These are phyloP conservation scores for Cercophora samala DNA, from an alignment of 495 filamentous ascomycete genomes.

Conservation along the genomic window DNA sequence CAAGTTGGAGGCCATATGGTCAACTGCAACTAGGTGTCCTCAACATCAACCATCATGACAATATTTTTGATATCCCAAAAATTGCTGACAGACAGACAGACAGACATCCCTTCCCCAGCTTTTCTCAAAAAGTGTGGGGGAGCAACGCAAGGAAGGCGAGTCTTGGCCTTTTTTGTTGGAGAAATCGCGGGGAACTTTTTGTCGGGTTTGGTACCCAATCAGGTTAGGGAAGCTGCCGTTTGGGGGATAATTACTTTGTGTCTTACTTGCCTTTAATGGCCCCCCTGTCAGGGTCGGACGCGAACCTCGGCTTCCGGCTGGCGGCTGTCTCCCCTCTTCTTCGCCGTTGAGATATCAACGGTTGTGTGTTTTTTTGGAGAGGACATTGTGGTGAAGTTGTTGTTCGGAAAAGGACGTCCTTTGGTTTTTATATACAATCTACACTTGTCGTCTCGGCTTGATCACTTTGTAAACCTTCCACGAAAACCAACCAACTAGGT, in stretches of 20 bases:
- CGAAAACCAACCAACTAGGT: too few relatives aligned
- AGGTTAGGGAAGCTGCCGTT: neutral
- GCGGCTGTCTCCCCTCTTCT: neutral
- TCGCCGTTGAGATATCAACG: neutral
- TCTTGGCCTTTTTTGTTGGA: slow-evolving; percentile 10
- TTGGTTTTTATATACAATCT: neutral
- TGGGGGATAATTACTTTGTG: neutral
- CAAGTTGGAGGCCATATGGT: too few relatives aligned
- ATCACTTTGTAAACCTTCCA: too few relatives aligned
- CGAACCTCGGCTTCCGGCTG: neutral
- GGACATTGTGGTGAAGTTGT: neutral
- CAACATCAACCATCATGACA: too few relatives aligned
- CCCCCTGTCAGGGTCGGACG: neutral
- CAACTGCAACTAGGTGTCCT: too few relatives aligned
- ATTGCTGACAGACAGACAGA: neutral
- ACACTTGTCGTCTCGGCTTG: too few relatives aligned
- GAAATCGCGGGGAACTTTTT: slow-evolving; percentile 8
- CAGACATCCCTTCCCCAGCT: neutral
- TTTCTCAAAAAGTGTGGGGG: neutral
- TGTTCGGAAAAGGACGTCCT: slow-evolving; percentile 3
- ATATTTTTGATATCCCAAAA: neutral
- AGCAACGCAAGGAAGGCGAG: neutral
- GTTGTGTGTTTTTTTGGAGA: too few relatives aligned
- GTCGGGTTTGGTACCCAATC: neutral
- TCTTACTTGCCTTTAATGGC: too few relatives aligned